Evolutionary conservation across 2,329 filamentous ascomycete genomes (phyloP), one percentile per base, ranked within the genome.

Genomic region (Penicillium corylophilum): DNA sequence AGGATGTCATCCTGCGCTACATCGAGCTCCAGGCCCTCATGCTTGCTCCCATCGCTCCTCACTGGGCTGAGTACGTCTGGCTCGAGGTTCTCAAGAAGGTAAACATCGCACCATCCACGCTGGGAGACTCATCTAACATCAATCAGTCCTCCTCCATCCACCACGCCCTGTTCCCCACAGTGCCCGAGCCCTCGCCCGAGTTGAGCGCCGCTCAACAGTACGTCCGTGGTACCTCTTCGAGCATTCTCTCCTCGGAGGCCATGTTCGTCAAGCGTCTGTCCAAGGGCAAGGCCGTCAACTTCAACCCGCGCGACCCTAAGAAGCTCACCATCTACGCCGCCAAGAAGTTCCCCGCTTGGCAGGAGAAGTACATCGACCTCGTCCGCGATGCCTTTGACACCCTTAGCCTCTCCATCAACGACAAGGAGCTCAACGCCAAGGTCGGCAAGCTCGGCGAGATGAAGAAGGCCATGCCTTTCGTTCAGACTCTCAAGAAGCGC

Each of bases 381-480:
- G 82, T 95, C 16, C 84, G 85, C 59, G 81, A 88, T 65, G 77
- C 84, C 55, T 90, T 90, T 74, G 81, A 89, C 54, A 71, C 80
- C 16, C 62, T 81, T 43, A 83, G 76, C 59, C 78, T 88, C 58
- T 76, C 78, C 9, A 74, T 88, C 59, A 86, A 95, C 67, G 89
- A 95, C 70, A 95, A 95, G 78, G 84, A 83, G 50, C 78, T 96
- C 42, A 89, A 85, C 64, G 85, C 84, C 60, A 82, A 85, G 67
- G 86, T 96, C 51, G 85, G 84, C 62, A 95, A 95, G 79, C 80
- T 90, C 67, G 85, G 85, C 39, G 73, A 75, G 58, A 90, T 91
- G 82, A 99, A 97, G 84, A 94, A 95, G 77, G 93, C 91, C 2
- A 97, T 97, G 93, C 94, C 94, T 0, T 97, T 96, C 67, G 86